Conservation (phyloP, 2,329 filamentous ascomycete genomes). For the Xylariomycetidae sp. region DNA sequence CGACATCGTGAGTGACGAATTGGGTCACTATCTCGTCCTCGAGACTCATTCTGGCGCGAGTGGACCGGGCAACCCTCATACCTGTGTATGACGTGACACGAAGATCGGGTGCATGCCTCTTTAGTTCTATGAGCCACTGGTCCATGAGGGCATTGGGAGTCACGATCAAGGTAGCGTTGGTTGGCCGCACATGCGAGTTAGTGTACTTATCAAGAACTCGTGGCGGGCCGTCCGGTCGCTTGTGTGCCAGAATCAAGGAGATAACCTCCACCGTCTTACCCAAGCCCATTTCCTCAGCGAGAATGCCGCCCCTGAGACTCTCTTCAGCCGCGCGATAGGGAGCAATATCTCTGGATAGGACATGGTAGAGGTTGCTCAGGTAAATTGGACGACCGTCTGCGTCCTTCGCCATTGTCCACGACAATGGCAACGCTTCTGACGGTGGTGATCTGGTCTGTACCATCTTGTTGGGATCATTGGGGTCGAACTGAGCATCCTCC, state of each 20-base stretch:
- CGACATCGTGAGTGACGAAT: slow-evolving; percentile 48
- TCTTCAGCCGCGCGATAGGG: slow-evolving; percentile 37
- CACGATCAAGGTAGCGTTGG: slow-evolving; percentile 55
- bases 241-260: slow-evolving; percentile 61
- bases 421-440: slow-evolving; percentile 29
- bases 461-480: slow-evolving; percentile 7
- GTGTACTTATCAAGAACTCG: slow-evolving; percentile 33
- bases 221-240: slow-evolving; percentile 6
- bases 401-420: slow-evolving; percentile 41
- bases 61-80: slow-evolving; percentile 27
- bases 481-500: slow-evolving; percentile 52
- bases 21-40: slow-evolving; percentile 31
- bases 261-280: slow-evolving; percentile 76
- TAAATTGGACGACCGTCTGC: slow-evolving; percentile 31
- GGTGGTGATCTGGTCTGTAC: slow-evolving; percentile 10
- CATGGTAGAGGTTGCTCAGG: slow-evolving; percentile 55
- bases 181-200: slow-evolving; percentile 38
- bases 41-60: neutral
- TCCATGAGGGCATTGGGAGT: slow-evolving; percentile 48
- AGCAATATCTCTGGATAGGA: slow-evolving; percentile 44
- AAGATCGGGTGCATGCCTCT: slow-evolving; percentile 51
- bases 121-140: slow-evolving; percentile 58
- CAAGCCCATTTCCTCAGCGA: slow-evolving; percentile 78
- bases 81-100: slow-evolving; percentile 53
- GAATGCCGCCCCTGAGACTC: slow-evolving; percentile 53